These are phyloP conservation scores for Ophiostoma perfectum DNA, from an alignment of 2,329 filamentous ascomycete genomes.

Conservation along the genomic window DNA sequence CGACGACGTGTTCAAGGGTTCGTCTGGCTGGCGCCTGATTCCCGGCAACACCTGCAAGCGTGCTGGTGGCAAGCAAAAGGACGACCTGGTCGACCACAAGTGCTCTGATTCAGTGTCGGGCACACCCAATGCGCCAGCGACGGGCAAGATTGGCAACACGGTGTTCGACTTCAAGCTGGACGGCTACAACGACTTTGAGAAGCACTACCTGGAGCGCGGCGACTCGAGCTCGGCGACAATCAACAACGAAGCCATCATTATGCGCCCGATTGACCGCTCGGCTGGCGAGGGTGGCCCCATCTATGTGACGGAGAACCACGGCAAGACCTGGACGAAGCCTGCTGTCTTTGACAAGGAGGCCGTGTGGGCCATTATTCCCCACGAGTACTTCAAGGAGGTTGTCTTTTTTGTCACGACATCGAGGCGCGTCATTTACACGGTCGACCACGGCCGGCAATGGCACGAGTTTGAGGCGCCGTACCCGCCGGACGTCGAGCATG, in stretches of 20 bases:
- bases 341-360: slow-evolving; percentile 62
- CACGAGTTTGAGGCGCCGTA: slow-evolving; percentile 67
- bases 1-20: slow-evolving; percentile 71
- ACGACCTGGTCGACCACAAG: slow-evolving; percentile 65
- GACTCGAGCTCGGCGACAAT: slow-evolving; percentile 51
- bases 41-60: slow-evolving; percentile 71
- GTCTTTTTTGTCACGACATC: slow-evolving; percentile 76
- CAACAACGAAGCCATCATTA: slow-evolving; percentile 66
- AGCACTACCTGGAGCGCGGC: slow-evolving; percentile 73
- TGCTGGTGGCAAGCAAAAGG: slow-evolving; percentile 57
- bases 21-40: slow-evolving; percentile 87
- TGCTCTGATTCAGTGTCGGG: slow-evolving; percentile 59
- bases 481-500: slow-evolving; percentile 37
- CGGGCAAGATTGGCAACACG: slow-evolving; percentile 60
- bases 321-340: slow-evolving; percentile 69
- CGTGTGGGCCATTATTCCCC: slow-evolving; percentile 66
- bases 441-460: slow-evolving; percentile 69
- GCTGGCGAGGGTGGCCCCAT: slow-evolving; percentile 56
- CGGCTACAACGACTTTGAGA: slow-evolving; percentile 46
- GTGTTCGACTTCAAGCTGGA: slow-evolving; percentile 54
- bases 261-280: slow-evolving; percentile 41
- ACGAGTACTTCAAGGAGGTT: slow-evolving; percentile 74
- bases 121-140: slow-evolving; percentile 47
- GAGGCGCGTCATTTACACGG: slow-evolving; percentile 68
- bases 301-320: slow-evolving; percentile 76